Conservation (phyloP, 352 stramenopile genomes). For the Phytopythium cucurbitacearum region DNA sequence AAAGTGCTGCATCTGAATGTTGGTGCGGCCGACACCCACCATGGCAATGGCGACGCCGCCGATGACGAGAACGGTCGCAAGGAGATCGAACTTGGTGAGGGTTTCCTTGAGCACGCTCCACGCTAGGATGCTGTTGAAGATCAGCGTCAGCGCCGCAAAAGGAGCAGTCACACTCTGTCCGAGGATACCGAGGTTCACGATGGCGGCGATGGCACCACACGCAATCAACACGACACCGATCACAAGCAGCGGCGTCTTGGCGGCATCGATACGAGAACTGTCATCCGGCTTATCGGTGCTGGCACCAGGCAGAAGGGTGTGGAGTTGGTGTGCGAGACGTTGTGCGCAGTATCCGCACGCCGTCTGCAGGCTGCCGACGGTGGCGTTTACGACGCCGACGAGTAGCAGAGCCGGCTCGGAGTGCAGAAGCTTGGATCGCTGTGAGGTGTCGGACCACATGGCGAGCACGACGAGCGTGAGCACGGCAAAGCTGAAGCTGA, state of each 20-base stretch:
- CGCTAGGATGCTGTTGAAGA: slow-evolving; percentile 29
- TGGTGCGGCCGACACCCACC: slow-evolving; percentile 20
- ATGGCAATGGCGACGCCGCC: slow-evolving; percentile 24
- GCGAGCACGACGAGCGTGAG: slow-evolving; percentile 17
- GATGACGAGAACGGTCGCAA: slow-evolving; percentile 26
- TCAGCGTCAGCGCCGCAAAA: slow-evolving; percentile 35
- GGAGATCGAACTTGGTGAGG: slow-evolving; percentile 24
- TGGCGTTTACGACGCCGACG: slow-evolving; percentile 25
- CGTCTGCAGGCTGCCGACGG: slow-evolving; percentile 32
- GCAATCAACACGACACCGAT: slow-evolving; percentile 29
- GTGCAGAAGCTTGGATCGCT: background rate
- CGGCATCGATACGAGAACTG: background rate
- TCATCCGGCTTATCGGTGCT: background rate
- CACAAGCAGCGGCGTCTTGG: slow-evolving; percentile 16
- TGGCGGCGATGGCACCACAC: slow-evolving; percentile 24
- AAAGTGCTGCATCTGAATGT: slow-evolving; percentile 14
- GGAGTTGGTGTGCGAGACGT: slow-evolving; percentile 25
- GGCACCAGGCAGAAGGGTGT: slow-evolving; percentile 1
- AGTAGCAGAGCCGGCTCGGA: slow-evolving; percentile 10
- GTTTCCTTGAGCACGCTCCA: slow-evolving; percentile 25
- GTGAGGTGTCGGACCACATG: slow-evolving; percentile 7
- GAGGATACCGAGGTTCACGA: slow-evolving; percentile 36
- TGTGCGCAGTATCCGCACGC: slow-evolving; percentile 32
- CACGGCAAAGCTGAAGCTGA: slow-evolving; percentile 24
- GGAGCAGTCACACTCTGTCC: slow-evolving; percentile 28